Conservation (phyloP, 441 rosid species). For the Croton setiger region DNA sequence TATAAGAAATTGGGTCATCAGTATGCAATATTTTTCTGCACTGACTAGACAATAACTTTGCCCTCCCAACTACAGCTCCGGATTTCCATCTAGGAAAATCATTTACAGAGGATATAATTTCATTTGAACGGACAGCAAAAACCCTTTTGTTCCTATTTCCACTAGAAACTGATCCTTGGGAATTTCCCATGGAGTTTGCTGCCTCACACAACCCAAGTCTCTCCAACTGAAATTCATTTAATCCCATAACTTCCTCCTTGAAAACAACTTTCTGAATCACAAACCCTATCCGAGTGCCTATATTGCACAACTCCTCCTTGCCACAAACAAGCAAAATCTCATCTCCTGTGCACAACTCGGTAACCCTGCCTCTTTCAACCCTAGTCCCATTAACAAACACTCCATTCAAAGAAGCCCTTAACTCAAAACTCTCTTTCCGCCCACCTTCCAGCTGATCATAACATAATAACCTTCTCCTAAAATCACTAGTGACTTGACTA, state of each 20-base stretch:
- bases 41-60: constrained; percentile 36
- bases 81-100: constrained; percentile 24
- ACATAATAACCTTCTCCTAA: constrained; percentile 36
- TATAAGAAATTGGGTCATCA: constrained; percentile 56
- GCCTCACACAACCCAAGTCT: constrained; percentile 27
- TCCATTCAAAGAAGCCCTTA: constrained; percentile 53
- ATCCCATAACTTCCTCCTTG: constrained; percentile 37
- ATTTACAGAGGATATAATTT: constrained; percentile 19
- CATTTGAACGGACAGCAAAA: constrained; percentile 48
- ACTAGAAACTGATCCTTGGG: constrained; percentile 53
- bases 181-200: constrained; percentile 31
- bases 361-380: constrained; percentile 33
- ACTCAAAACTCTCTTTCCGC: constrained; percentile 23
- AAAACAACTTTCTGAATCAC: constrained; percentile 32
- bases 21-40: constrained; percentile 56
- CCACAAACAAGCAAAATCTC: constrained; percentile 58
- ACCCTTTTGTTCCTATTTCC: constrained; percentile 68
- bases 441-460: constrained; percentile 33
- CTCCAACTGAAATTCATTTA: constrained; percentile 23
- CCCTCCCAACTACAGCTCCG: constrained; percentile 34
- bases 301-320: constrained; percentile 10
- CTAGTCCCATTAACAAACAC: constrained; percentile 59
- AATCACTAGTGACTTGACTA: constrained; percentile 32
- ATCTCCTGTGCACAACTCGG: constrained; percentile 60
- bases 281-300: constrained; percentile 19